These are phyloP conservation scores for Quercus phellos DNA, from an alignment of 331 rosid species.

Conservation along the genomic window DNA sequence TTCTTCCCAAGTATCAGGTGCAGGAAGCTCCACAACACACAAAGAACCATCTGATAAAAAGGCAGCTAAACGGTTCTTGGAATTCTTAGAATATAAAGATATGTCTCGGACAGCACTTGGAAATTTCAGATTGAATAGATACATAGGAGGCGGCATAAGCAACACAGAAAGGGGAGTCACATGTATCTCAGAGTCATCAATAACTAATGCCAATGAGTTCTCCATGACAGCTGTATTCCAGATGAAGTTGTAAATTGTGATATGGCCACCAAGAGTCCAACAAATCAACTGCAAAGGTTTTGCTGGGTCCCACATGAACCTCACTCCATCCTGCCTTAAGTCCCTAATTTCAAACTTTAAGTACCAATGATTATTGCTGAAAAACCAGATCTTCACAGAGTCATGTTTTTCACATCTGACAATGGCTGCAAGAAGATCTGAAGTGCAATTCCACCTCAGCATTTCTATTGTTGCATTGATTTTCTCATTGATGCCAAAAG, in stretches of 20 bases:
- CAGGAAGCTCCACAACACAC: conserved; percentile 75
- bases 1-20: conserved; percentile 82
- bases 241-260: conserved; percentile 58
- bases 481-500: conserved; percentile 59
- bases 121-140: conserved; percentile 67
- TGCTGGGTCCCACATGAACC: conserved; percentile 75
- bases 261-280: conserved; percentile 83
- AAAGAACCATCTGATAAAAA: conserved; percentile 70
- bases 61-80: conserved; percentile 65
- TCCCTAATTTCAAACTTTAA: conserved; percentile 79
- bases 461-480: conserved; percentile 41
- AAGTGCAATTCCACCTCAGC: conserved; percentile 91
- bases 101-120: conserved; percentile 58
- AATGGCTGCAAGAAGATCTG: conserved; percentile 88
- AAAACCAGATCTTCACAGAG: conserved; percentile 71
- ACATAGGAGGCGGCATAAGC: conserved; percentile 91
- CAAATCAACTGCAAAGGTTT: conserved; percentile 73
- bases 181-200: conserved; percentile 60
- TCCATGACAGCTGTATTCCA: conserved; percentile 79
- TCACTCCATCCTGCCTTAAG: conserved; percentile 57
- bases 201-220: conserved; percentile 66
- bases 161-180: conserved; percentile 71
- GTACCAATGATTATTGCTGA: conserved; percentile 93
- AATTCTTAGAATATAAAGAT: conserved; percentile 55
- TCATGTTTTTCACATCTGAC: conserved; percentile 68